These are phyloP conservation scores for Termitomyces sp. DNA, from an alignment of 768 basidiomycete genomes.

Conservation along the genomic window DNA sequence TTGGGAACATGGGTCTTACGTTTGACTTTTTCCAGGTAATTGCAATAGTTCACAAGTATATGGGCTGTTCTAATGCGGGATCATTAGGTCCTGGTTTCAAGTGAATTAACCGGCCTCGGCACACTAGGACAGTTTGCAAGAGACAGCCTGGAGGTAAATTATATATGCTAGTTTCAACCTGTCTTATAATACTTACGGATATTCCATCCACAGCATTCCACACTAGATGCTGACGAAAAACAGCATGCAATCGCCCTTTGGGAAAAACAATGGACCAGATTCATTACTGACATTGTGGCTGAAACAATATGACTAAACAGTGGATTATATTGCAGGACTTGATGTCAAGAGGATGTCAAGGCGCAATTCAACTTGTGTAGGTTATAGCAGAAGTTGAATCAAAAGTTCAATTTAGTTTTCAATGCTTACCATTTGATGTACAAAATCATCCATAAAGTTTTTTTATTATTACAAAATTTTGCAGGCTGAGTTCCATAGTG, in stretches of 20 bases:
- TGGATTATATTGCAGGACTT: background rate
- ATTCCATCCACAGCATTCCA: slow-evolving; percentile 41
- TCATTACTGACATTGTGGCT: slow-evolving; percentile 8
- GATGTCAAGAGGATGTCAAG: background rate
- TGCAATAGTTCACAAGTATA: background rate
- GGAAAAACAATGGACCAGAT: slow-evolving; percentile 15
- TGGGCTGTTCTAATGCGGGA: background rate
- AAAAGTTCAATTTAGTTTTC: no score
- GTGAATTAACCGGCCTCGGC: slow-evolving; percentile 60
- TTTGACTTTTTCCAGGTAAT: slow-evolving; percentile 75
- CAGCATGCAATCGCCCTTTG: slow-evolving; percentile 24
- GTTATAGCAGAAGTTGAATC: no score
- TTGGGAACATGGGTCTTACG: slow-evolving; percentile 73
- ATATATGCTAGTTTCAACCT: background rate
- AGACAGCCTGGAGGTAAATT: slow-evolving; percentile 55
- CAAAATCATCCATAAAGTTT: no score
- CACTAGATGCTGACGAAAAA: slow-evolving; percentile 43
- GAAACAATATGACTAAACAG: background rate
- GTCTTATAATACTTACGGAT: background rate
- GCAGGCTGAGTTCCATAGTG: no score
- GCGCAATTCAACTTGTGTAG: background rate
- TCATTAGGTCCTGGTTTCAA: slow-evolving; percentile 55
- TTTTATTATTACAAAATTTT: no score
- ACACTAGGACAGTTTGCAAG: slow-evolving; percentile 60
- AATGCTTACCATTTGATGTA: no score